Base-by-base conservation (phyloP, 2,329 filamentous ascomycete genomes). In the Pseudohalonectria lignicola region DNA sequence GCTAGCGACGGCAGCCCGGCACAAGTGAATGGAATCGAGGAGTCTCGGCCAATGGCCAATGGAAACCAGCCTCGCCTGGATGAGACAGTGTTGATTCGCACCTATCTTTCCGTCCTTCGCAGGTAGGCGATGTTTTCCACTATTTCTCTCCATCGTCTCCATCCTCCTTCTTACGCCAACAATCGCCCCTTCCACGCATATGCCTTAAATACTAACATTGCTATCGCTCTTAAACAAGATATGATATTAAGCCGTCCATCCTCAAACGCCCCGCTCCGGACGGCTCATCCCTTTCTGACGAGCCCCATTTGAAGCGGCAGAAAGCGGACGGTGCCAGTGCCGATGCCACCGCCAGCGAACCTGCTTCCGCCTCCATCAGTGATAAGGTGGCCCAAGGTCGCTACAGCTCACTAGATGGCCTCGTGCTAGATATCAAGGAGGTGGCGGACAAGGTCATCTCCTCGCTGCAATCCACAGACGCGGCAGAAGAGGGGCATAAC, bases 391-490 rank as follows among this genome's bases (percentile, higher is more conserved):
- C 58, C 18, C 59, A 62, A 35, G 63, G 67, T 46, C 55, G 53
- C 23, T 81, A 82, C 52, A 64, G 66, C 19, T 69, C 72, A 45
- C 59, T 87, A 32, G 79, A 83, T 20, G 76, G 82, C 43, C 63
- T 85, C 31, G 71, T 82, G 13, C 56, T 66, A 37, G 77, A 81
- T 43, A 54, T 80, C 31, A 61, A 53, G 20, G 38, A 46, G 11
- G 45, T 44, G 6, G 47, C 51, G 4, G 45, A 51, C 21, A 42
- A 47, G 12, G 64, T 69, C 26, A 49, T 74, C 32, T 61, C 61
- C 21, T 65, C 74, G 34, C 53, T 76, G 20, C 60, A 66, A 41
- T 46, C 60, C 19, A 50, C 56, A 4, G 55, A 56, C 34, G 43
- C 44, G 13, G 44, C 46, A 17, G 50, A 54, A 32, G 47, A 53